These are phyloP conservation scores for Trapa bicornis DNA, from an alignment of 345 rosid species.

Conservation along the genomic window DNA sequence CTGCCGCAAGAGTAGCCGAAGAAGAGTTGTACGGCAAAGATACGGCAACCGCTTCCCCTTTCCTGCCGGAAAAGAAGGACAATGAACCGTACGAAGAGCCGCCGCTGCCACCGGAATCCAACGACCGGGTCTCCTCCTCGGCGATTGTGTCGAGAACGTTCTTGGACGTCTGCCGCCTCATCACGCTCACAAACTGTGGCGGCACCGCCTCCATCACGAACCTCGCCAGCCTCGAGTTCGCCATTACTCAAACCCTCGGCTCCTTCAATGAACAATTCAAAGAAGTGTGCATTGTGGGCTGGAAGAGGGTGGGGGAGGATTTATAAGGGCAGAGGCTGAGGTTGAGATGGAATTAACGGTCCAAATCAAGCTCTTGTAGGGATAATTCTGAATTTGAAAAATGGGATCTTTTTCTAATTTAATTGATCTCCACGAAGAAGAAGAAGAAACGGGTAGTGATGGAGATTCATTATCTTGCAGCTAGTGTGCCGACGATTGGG, in stretches of 20 bases:
- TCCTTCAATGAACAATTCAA: too few species aligned
- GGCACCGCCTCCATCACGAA: constrained; percentile 82
- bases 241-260: constrained; percentile 24
- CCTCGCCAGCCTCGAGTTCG: constrained; percentile 52
- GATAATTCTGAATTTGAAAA: background rate
- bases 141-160: constrained; percentile 61
- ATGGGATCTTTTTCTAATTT: background rate
- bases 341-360: constrained; percentile 2
- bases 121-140: constrained; percentile 62
- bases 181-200: constrained; percentile 63
- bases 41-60: too few species aligned
- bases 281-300: too few species aligned
- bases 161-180: constrained; percentile 60
- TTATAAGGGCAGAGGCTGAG: constrained; percentile 3
- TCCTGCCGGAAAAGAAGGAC: background rate
- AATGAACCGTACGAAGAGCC: background rate
- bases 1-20: background rate
- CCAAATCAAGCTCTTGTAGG: background rate
- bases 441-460: too few species aligned
- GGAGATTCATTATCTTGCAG: too few species aligned
- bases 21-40: background rate
- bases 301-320: background rate
- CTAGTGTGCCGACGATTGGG: background rate
- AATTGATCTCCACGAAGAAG: background rate
- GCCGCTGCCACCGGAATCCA: constrained; percentile 17